A percentile compares a stretch with the other conserved stretches of the same genome.
Evolutionary conservation across 148 eudicot species (phyloP).

Genomic region (Pouteria glomerata): DNA sequence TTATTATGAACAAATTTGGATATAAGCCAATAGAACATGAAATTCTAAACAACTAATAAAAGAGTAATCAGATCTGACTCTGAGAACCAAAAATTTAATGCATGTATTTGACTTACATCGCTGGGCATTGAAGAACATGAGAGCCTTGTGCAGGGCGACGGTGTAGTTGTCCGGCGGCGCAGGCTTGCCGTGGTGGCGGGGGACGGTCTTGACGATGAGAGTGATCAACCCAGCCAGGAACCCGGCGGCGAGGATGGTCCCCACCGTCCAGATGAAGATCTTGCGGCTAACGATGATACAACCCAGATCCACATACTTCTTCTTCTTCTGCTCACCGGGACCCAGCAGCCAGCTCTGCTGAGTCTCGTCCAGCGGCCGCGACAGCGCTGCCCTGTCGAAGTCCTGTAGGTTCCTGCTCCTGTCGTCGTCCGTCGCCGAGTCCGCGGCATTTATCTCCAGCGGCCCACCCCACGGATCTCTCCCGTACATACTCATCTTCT

Average conservation of each 20-base stretch:
- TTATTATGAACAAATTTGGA: neutral
- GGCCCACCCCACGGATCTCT: conserved; percentile 99
- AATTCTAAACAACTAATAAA: conserved; percentile 3
- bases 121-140: conserved; percentile 97
- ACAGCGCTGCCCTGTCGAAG: conserved; percentile 78
- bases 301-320: conserved; percentile 90
- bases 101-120: conserved; percentile 37
- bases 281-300: conserved; percentile 74
- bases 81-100: neutral
- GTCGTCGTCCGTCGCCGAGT: conserved; percentile 91
- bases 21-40: conserved; percentile 1
- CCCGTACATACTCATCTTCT: conserved; percentile 62
- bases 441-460: conserved; percentile 70
- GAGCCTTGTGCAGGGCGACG: conserved; percentile 63
- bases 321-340: conserved; percentile 86
- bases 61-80: conserved; percentile 6
- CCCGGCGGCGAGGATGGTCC: conserved; percentile 49
- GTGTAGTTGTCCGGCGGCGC: conserved; percentile 90
- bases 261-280: conserved; percentile 78
- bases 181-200: conserved; percentile 39
- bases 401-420: conserved; percentile 81
- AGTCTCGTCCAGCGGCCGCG: conserved; percentile 80
- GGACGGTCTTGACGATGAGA: conserved; percentile 66
- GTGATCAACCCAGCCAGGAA: conserved; percentile 52
- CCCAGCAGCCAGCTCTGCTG: conserved; percentile 98